Conservation (phyloP, 1,139 yeast genomes). For the Hyphopichia wangnamkhiaoensis region DNA sequence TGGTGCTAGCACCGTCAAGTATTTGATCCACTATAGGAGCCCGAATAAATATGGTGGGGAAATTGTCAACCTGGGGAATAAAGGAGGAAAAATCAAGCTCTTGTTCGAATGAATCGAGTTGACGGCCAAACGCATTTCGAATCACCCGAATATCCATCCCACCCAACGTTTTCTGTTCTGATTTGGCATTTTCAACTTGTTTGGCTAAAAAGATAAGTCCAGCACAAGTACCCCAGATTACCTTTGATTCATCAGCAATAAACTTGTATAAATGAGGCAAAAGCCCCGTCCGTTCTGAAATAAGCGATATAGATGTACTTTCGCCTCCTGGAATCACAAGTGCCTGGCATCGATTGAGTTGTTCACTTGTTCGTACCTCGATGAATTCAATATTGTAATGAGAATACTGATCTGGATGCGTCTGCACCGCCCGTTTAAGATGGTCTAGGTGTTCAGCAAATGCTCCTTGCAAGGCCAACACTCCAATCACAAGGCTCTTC, state of each 20-base stretch:
- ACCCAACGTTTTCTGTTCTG: conserved; percentile 62
- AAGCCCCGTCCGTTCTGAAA: conserved; percentile 66
- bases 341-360: conserved; percentile 55
- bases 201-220: conserved; percentile 71
- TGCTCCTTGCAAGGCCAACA: conserved; percentile 81
- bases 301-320: conserved; percentile 72
- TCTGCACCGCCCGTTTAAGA: conserved; percentile 39
- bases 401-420: conserved; percentile 16
- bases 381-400: conserved; percentile 28
- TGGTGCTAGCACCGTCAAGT: conserved; percentile 6
- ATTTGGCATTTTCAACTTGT: conserved; percentile 54
- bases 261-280: conserved; percentile 55
- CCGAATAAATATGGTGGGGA: conserved; percentile 69
- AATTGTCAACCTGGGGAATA: conserved; percentile 40
- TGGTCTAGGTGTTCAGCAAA: conserved; percentile 69
- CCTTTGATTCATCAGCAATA: conserved; percentile 47
- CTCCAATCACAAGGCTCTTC: conserved; percentile 50
- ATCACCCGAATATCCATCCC: conserved; percentile 66
- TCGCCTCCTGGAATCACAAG: conserved; percentile 83
- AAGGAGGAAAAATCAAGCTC: conserved; percentile 51
- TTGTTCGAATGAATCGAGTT: conserved; percentile 63
- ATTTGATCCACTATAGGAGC: conserved; percentile 64
- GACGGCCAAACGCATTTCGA: conserved; percentile 81
- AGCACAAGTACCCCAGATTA: conserved; percentile 89
- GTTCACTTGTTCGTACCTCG: conserved; percentile 55